phyloP scores from a whole-genome alignment of 805 yeast genomes.

The Saccharomycopsis synnaedendra region DNA sequence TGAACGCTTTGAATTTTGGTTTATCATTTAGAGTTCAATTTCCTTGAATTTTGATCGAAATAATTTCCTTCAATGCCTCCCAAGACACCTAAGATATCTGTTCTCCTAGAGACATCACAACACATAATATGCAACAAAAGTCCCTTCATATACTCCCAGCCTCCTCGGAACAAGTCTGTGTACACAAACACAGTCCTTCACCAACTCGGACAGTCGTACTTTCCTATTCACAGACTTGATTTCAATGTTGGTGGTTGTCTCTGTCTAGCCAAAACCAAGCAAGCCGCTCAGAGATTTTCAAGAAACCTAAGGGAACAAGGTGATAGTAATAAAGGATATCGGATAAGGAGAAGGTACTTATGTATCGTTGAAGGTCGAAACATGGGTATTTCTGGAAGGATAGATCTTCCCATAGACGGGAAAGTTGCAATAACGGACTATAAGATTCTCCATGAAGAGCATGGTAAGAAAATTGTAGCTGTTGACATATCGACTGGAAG shows the following conservation, averaged over 20 bases:
- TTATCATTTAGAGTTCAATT: no score
- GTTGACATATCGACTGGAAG: slow-evolving; percentile 28
- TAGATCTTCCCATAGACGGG: slow-evolving; percentile 8
- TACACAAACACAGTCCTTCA: background rate
- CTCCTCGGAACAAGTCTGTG: background rate
- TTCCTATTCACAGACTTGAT: slow-evolving; percentile 29
- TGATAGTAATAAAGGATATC: slow-evolving; percentile 27
- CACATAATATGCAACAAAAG: background rate
- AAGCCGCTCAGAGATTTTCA: slow-evolving; percentile 24
- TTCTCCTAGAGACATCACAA: background rate
- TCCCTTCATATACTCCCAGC: background rate
- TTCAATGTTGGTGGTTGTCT: slow-evolving; percentile 30
- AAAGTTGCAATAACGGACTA: slow-evolving; percentile 13
- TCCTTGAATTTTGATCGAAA: no score
- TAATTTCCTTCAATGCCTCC: no score
- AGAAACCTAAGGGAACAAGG: slow-evolving; percentile 24
- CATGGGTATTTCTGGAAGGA: background rate
- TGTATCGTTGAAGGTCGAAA: slow-evolving; percentile 18
- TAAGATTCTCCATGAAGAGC: slow-evolving; percentile 11
- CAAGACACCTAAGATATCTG: no score
- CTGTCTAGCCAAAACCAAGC: slow-evolving; percentile 25
- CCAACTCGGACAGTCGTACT: slow-evolving; percentile 12
- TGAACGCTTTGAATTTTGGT: no score
- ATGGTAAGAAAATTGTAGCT: slow-evolving; percentile 17
- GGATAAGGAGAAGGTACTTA: slow-evolving; percentile 26